phyloP scores from a whole-genome alignment of 2,329 filamentous ascomycete species.

The Penicillium brasilianum region DNA sequence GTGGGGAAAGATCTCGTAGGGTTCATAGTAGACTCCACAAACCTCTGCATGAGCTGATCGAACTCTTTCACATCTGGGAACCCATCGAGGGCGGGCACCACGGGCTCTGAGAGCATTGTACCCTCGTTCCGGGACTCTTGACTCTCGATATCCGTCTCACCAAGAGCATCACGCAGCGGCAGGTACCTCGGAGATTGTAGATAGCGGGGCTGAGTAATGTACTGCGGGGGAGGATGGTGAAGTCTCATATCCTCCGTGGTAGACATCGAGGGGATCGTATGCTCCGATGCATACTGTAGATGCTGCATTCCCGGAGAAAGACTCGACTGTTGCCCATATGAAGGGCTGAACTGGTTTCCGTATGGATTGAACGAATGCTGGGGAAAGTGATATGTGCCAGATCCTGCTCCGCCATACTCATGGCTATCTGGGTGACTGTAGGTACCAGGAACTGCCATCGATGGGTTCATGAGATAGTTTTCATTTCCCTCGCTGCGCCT shows the following conservation, averaged over 20 bases:
- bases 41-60: conserved; percentile 53
- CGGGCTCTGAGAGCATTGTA: conserved; percentile 51
- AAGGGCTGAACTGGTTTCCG: conserved; percentile 41
- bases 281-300: conserved; percentile 39
- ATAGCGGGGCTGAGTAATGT: conserved; percentile 40
- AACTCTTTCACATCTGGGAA: conserved; percentile 54
- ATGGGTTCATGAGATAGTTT: conserved; percentile 41
- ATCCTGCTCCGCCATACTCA: conserved; percentile 38
- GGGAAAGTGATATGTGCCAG: conserved; percentile 39
- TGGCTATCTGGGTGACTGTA: conserved; percentile 39
- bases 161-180: conserved; percentile 41
- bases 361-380: conserved; percentile 46
- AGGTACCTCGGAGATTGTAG: conserved; percentile 41
- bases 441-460: conserved; percentile 37
- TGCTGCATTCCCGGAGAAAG: conserved; percentile 40
- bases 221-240: conserved; percentile 41
- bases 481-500: conserved; percentile 46
- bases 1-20: background rate
- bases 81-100: conserved; percentile 49
- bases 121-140: conserved; percentile 52
- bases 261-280: conserved; percentile 39
- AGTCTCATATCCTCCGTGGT: conserved; percentile 41
- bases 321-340: conserved; percentile 41
- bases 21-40: conserved; percentile 3
- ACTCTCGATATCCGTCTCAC: conserved; percentile 48